phyloP scores from a whole-genome alignment of 176 grass and related monocot species.

The Paspalum notatum region DNA sequence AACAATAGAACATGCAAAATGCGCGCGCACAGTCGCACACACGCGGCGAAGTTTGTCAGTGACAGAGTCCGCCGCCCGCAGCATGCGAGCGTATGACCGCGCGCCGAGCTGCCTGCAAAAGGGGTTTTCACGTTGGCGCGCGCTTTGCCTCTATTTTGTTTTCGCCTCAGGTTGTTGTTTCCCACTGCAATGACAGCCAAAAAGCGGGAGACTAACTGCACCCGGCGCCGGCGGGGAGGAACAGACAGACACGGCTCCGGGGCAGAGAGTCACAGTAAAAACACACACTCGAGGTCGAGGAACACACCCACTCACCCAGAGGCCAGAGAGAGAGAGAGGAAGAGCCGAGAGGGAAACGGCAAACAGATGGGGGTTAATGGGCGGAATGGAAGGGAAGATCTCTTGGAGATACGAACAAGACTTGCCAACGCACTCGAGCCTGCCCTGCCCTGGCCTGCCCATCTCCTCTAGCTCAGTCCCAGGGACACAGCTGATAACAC shows the following conservation, averaged over 20 bases:
- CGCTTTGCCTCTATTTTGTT: slow-evolving; percentile 14
- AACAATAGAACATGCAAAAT: too few relatives aligned
- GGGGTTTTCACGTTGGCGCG: slow-evolving; percentile 35
- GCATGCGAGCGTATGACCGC: too few relatives aligned
- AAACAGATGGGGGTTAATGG: background rate
- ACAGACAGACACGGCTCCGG: background rate
- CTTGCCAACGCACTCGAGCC: slow-evolving; percentile 16
- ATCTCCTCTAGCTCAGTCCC: slow-evolving; percentile 21
- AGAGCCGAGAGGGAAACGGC: background rate
- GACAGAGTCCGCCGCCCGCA: too few relatives aligned
- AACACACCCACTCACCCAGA: too few relatives aligned
- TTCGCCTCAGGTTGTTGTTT: slow-evolving; percentile 59
- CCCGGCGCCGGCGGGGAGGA: too few relatives aligned
- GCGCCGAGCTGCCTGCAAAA: slow-evolving; percentile 47
- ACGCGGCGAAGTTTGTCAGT: too few relatives aligned
- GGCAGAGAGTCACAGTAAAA: slow-evolving; percentile 31
- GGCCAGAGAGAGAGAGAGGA: too few relatives aligned
- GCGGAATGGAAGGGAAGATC: slow-evolving; percentile 19
- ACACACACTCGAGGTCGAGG: too few relatives aligned
- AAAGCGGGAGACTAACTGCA: slow-evolving; percentile 46
- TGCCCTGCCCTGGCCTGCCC: too few relatives aligned
- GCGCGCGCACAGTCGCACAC: too few relatives aligned
- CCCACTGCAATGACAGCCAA: slow-evolving; percentile 73
- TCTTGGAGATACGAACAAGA: slow-evolving; percentile 54
- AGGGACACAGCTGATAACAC: too few relatives aligned